These are phyloP conservation scores for Syzygium oleosum DNA, from an alignment of 345 rosid genomes.

Conservation along the genomic window DNA sequence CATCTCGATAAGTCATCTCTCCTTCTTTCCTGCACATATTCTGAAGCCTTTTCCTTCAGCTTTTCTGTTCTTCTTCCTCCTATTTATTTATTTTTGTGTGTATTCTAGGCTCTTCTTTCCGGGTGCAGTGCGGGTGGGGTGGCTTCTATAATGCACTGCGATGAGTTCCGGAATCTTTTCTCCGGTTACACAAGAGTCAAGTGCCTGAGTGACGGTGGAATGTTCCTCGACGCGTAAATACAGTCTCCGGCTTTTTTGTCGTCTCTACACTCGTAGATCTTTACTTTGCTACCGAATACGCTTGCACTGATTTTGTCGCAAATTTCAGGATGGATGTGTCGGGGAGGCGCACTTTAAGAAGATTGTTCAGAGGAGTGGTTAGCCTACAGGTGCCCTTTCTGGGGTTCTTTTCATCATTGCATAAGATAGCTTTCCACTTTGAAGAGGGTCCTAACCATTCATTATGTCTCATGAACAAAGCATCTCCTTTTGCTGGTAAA, in stretches of 20 bases:
- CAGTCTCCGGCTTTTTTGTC: background rate
- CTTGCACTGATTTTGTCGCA: background rate
- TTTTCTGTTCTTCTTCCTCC: background rate
- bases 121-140: conserved; percentile 57
- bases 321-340: conserved; percentile 35
- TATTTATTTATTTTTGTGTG: background rate
- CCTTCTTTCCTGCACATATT: background rate
- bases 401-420: background rate
- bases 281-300: background rate
- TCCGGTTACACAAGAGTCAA: conserved; percentile 33
- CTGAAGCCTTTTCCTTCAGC: background rate
- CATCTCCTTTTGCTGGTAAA: background rate
- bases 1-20: background rate
- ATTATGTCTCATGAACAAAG: background rate
- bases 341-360: conserved; percentile 35
- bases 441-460: background rate
- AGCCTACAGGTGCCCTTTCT: conserved; percentile 29
- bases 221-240: conserved; percentile 47
- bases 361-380: conserved; percentile 29
- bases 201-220: conserved; percentile 53
- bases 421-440: background rate
- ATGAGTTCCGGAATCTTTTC: conserved; percentile 36
- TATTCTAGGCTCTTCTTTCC: conserved; percentile 45
- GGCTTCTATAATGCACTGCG: conserved; percentile 44
- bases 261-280: background rate